Evolutionary conservation across 306 rosid genomes (phyloP).

Genomic region (Pachyrhizus erosus): DNA sequence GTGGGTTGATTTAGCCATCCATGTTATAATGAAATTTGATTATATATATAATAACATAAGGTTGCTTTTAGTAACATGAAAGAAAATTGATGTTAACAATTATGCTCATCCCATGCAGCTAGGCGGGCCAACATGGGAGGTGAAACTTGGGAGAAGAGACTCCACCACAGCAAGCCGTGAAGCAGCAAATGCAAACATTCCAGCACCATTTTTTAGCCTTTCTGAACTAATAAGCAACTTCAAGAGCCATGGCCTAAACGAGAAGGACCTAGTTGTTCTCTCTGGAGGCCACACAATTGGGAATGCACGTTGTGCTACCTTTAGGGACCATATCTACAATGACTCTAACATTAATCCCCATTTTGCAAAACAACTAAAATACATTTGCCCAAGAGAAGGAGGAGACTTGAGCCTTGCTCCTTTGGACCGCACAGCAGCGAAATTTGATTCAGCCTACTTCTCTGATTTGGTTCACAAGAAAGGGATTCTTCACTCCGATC

Average conservation of each 20-base stretch:
- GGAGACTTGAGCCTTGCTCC: constrained; percentile 54
- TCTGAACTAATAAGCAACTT: constrained; percentile 45
- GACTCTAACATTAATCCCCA: constrained; percentile 45
- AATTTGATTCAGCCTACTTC: constrained; percentile 42
- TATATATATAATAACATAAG: background rate
- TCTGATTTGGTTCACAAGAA: constrained; percentile 31
- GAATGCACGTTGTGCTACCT: constrained; percentile 35
- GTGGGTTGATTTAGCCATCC: background rate
- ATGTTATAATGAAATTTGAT: background rate
- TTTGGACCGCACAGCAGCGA: constrained; percentile 40
- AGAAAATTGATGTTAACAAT: background rate
- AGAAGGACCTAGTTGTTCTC: constrained; percentile 53
- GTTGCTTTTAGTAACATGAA: background rate
- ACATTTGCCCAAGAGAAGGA: constrained; percentile 47
- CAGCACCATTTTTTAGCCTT: constrained; percentile 42
- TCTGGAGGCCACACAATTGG: constrained; percentile 61
- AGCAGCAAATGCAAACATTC: constrained; percentile 46
- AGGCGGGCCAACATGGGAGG: constrained; percentile 61
- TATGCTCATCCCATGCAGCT: constrained; percentile 38
- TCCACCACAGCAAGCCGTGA: constrained; percentile 53
- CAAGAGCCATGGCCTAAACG: constrained; percentile 50
- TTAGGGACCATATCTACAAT: constrained; percentile 43
- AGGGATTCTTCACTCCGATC: constrained; percentile 63
- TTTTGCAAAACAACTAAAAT: constrained; percentile 35
- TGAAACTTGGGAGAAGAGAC: constrained; percentile 62